Base-by-base conservation (phyloP, 352 stramenopile genomes). In the Phytophthora hibernalis region DNA sequence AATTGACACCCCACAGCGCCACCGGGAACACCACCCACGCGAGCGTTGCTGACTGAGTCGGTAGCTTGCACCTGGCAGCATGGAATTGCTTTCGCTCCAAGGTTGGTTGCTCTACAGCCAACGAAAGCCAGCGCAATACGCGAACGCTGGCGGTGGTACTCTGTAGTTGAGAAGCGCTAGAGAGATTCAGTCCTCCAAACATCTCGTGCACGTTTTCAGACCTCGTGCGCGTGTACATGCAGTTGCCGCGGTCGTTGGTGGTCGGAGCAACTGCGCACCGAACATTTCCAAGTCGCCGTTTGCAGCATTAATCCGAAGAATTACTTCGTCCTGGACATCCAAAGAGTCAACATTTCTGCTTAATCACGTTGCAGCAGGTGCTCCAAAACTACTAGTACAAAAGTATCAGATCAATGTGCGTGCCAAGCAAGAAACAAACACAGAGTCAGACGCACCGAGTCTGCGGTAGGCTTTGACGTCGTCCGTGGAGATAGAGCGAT, bases 381-480 rank as follows among this genome's bases (percentile, higher is more conserved):
- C 31, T 37, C 11, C 26, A 6, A 30, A n/a, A n/a, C n/a, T n/a
- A n/a, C n/a, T n/a, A n/a, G n/a, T n/a, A n/a, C n/a, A n/a, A n/a
- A n/a, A n/a, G n/a, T n/a, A n/a, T n/a, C n/a, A n/a, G n/a, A n/a
- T n/a, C n/a, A 31, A 31, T 31, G 26, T 31, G 26, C 2, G 26
- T 31, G 26, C 26, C 26, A 8, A 9, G 5, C 5, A 31, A 31
- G 26, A 31, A 31, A 31, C 26, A 31, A 31, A 31, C 20, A 45
- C 43, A 45, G 42, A 8, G 18, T 64, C 11, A 54, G 42, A 73
- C 72, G 52, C 31, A 92, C 83, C 82, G 44, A 90, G 77, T 61
- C 87, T 90, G 72, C 85, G 82, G 67, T 91, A 93, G 5, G 69
- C 64, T 65, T 93, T 93, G 74, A 93, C 91, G 26, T 93, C 80